Conservation (phyloP, 495 filamentous ascomycete genomes). For the Rostrohypoxylon terebratum region DNA sequence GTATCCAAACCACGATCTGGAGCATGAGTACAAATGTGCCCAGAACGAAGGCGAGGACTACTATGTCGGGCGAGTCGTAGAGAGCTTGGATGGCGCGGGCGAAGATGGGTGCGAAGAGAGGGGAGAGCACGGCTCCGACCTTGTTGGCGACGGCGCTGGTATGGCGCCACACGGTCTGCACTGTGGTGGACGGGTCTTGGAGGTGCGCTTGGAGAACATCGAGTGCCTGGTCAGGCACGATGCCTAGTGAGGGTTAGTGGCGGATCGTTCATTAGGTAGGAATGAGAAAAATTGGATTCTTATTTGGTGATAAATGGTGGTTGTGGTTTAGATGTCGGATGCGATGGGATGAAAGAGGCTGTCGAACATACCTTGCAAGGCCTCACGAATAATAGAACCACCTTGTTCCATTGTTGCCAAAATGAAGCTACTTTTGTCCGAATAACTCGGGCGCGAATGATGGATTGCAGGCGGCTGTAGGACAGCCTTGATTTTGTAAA, state of each 20-base stretch:
- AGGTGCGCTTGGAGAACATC: conserved; percentile 54
- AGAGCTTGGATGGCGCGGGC: conserved; percentile 55
- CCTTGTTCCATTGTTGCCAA: conserved; percentile 39
- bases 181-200: conserved; percentile 50
- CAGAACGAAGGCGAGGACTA: conserved; percentile 66
- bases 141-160: conserved; percentile 47
- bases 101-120: conserved; percentile 62
- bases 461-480: not conserved
- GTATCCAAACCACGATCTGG: conserved; percentile 73
- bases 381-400: conserved; percentile 42
- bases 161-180: conserved; percentile 51
- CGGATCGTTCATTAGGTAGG: not conserved
- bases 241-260: conserved; percentile 42
- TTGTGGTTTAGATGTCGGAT: not conserved
- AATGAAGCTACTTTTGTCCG: not conserved
- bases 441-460: not conserved
- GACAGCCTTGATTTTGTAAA: not conserved
- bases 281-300: not conserved
- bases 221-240: conserved; percentile 55
- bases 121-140: conserved; percentile 45
- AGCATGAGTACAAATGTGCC: conserved; percentile 69
- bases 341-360: not conserved
- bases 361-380: conserved; percentile 42
- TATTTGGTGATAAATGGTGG: not conserved
- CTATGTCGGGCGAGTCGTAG: conserved; percentile 67